These are phyloP conservation scores for Acmispon strigosus DNA, from an alignment of 306 rosid genomes.

Conservation along the genomic window DNA sequence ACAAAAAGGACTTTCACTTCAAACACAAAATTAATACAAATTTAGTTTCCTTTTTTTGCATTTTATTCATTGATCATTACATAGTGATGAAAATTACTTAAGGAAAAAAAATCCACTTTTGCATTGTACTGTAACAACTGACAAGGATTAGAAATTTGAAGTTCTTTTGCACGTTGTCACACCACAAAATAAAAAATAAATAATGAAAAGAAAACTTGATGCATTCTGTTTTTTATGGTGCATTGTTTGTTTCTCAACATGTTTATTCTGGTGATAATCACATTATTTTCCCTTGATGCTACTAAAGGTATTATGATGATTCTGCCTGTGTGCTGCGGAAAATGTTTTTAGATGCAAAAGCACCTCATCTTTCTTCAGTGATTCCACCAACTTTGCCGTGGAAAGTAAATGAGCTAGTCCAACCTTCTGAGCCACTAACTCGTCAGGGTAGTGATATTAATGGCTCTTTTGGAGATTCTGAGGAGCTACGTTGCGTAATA, in stretches of 20 bases:
- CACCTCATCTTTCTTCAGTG: slow-evolving; percentile 90
- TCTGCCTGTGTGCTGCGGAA: slow-evolving; percentile 95
- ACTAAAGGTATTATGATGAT: slow-evolving; percentile 87
- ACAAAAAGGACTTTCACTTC: too few relatives aligned
- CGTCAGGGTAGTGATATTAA: slow-evolving; percentile 94
- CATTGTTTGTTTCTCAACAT: background rate
- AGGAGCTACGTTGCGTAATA: slow-evolving; percentile 94
- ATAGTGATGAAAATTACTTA: background rate
- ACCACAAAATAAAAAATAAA: background rate
- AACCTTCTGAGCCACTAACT: slow-evolving; percentile 66
- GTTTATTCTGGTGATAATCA: slow-evolving; percentile 12
- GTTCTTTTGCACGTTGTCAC: background rate
- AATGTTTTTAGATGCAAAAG: slow-evolving; percentile 92
- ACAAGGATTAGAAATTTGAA: slow-evolving; percentile 1
- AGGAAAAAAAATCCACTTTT: background rate
- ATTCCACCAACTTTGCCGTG: slow-evolving; percentile 95
- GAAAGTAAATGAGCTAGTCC: slow-evolving; percentile 73
- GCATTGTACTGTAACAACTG: background rate
- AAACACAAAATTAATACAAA: too few relatives aligned
- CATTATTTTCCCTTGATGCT: slow-evolving; percentile 9
- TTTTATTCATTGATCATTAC: background rate
- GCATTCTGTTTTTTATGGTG: background rate
- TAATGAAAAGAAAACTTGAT: background rate
- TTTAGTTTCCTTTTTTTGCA: background rate
- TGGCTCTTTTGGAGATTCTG: slow-evolving; percentile 83